phyloP scores from a whole-genome alignment of 352 stramenopile genomes.

The Plasmopara halstedii region DNA sequence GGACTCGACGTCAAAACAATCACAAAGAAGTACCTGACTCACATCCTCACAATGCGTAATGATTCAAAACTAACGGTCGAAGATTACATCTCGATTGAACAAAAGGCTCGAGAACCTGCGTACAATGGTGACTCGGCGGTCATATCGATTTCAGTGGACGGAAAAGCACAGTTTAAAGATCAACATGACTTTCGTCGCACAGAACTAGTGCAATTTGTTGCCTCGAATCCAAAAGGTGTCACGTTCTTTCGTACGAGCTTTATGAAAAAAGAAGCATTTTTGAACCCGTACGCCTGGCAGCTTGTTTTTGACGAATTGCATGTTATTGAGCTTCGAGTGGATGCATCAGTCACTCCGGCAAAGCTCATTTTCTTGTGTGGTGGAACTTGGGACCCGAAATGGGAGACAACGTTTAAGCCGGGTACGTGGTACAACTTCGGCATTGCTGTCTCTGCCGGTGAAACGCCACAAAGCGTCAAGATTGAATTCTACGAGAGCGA shows the following conservation, averaged over 20 bases:
- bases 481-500: conserved; percentile 42
- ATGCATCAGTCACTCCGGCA: conserved; percentile 37
- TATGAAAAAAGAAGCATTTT: conserved; percentile 42
- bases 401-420: conserved; percentile 28
- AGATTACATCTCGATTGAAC: conserved; percentile 43
- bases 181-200: conserved; percentile 62
- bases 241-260: too few species aligned
- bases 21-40: conserved; percentile 45
- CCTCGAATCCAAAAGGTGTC: conserved; percentile 24
- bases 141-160: conserved; percentile 48
- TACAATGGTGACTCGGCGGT: conserved; percentile 61
- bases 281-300: conserved; percentile 46
- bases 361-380: conserved; percentile 54
- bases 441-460: conserved; percentile 31
- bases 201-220: conserved; percentile 55
- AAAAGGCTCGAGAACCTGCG: conserved; percentile 34
- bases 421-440: too few species aligned
- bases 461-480: conserved; percentile 10
- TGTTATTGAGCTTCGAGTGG: conserved; percentile 51
- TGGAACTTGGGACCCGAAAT: conserved; percentile 27
- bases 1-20: conserved; percentile 48
- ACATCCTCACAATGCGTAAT: conserved; percentile 58
- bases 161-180: conserved; percentile 42
- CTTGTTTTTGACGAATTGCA: conserved; percentile 56
- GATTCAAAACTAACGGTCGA: conserved; percentile 16